Base-by-base conservation (phyloP, 805 yeast genomes). In the Gaillardinia entomophila region DNA sequence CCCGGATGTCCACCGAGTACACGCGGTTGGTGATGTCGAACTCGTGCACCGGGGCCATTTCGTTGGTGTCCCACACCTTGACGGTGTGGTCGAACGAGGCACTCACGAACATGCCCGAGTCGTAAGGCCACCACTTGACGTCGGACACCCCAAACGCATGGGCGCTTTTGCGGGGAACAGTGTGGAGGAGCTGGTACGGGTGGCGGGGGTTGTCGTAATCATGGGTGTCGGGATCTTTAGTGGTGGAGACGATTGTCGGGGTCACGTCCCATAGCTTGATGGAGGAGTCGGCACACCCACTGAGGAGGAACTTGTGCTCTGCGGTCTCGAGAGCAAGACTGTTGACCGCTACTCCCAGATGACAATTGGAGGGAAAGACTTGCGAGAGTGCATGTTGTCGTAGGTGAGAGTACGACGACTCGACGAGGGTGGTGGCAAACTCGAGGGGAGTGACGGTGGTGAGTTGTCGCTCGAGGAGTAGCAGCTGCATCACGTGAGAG, bases 61-160 rank as follows among this genome's bases (percentile, higher is more conserved):
- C 60, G 34, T 71, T 71, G 0, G 96, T 71, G 50, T 87, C 96
- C 94, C 95, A 89, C 1, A 87, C 66, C 40, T 79, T 82, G 15
- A 88, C 73, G 0, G 77, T 72, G 36, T 73, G 76, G 54, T 89
- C 97, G 53, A 78, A 86, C 0, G 96, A 85, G 1, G 87, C 77
- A 3, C 87, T 73, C 13, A 87, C 68, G 60, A 87, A 88, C 79
- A 89, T 69, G 1, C 96, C 96, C 22, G 79, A 76, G 55, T 89
- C 97, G 28, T 63, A 62, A 0, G 92, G 88, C 90, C 96, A 90
- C 97, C 97, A 89, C 45, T 71, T 66, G 1, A 85, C 63, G 12
- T 74, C 59, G 0, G 95, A 82, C 0, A 89, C 67, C 0, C 96
- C 95, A 51, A 68, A 86, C 13, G 60, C 53, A 49, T 89, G 97